Evolutionary conservation across 2,329 filamentous ascomycete species (phyloP), one percentile per base, ranked within the genome.

Genomic region (Calonectria pauciramosa): DNA sequence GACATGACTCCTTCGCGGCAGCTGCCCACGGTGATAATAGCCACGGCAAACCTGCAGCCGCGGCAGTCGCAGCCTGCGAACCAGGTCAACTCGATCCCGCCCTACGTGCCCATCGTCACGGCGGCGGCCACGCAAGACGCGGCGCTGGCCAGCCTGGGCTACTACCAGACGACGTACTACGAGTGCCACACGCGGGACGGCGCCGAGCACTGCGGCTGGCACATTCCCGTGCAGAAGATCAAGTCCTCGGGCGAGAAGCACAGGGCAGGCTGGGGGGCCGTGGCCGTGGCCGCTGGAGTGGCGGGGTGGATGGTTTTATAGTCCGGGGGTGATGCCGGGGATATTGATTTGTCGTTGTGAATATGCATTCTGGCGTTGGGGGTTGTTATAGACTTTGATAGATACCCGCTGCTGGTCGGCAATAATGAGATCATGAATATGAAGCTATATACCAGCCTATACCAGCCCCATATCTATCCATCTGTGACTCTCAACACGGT

Each of bases 191-290:
- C 83, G 51, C 74, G 80, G 30, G 82, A 69, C 52, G 82, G 81
- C 13, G 63, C 73, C n/a, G 81, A 82, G 71, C 82, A 81, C 51
- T 85, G 84, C 71, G 84, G 84, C 8, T 86, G 84, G 84, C 84
- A 84, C 70, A 81, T 84, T 16, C 84, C 84, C 1, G 76, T 85
- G 0, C 74, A 82, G 60, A 81, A 83, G 77, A 78, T 76, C 11
- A 76, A 75, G 68, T 73, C 68, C 4, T 78, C 68, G 28, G 79
- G 78, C 18, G 78, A 78, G 6, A 77, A 76, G 26, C 76, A 80
- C 6, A 68, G 78, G 74, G 41, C 74, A 59, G 44, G 68, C 74
- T 49, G 81, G 82, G 18, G 73, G 74, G 51, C 71, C 75, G 3
- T 75, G 73, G 2, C 73, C 74, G 11, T 76, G 80, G 41, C 77